A percentile compares a stretch with the other conserved stretches of the same genome.
Evolutionary conservation across 2,329 filamentous ascomycete species (phyloP).

Genomic region (Ilyonectria mors-panacis): DNA sequence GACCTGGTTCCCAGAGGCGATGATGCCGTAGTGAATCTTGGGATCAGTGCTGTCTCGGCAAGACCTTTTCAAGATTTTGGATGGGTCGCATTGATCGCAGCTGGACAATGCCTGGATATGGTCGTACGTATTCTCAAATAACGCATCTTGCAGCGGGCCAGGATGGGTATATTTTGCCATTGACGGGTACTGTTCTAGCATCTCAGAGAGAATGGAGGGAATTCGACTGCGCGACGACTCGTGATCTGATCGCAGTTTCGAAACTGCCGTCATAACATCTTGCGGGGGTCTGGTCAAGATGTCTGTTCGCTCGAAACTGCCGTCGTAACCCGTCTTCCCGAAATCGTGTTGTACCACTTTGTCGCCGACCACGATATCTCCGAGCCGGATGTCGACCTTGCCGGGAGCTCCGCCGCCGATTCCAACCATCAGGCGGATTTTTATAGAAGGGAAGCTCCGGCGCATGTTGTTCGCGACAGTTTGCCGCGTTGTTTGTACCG

Average conservation of each 20-base stretch:
- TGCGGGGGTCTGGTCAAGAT: constrained; percentile 11
- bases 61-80: neutral
- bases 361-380: constrained; percentile 39
- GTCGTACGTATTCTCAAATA: constrained; percentile 10
- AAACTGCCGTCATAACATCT: constrained; percentile 9
- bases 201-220: constrained; percentile 11
- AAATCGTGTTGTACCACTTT: constrained; percentile 40
- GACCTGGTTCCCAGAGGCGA: constrained; percentile 52
- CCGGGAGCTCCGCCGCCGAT: constrained; percentile 48
- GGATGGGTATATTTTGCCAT: constrained; percentile 10
- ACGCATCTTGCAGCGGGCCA: constrained; percentile 4
- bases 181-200: neutral
- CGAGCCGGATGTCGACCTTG: constrained; percentile 31
- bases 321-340: constrained; percentile 28
- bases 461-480: constrained; percentile 30
- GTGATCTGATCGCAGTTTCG: constrained; percentile 28
- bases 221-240: neutral
- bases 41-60: neutral
- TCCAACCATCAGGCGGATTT: constrained; percentile 44
- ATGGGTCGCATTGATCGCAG: neutral
- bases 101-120: neutral
- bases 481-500: constrained; percentile 8
- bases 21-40: constrained; percentile 37
- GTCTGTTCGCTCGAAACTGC: constrained; percentile 27
- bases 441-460: constrained; percentile 29